Conservation (phyloP, 371 early-diverging fungal species). For the Rhizopus arrhizus region DNA sequence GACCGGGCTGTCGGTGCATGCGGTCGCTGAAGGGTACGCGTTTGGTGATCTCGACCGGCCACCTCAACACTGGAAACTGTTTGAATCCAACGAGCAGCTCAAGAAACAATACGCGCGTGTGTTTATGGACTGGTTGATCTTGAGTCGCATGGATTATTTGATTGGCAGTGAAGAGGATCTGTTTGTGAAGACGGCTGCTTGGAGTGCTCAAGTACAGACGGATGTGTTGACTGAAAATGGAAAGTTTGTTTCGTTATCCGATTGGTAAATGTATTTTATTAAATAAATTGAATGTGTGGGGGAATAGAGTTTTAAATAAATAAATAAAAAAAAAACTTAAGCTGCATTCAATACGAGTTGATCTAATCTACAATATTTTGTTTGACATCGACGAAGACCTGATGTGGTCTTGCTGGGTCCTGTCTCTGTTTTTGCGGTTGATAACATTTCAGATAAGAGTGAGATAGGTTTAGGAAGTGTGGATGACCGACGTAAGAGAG, state of each 20-base stretch:
- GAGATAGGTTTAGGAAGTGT: slow-evolving; percentile 23
- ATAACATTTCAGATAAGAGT: slow-evolving; percentile 22
- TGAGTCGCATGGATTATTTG: slow-evolving; percentile 50
- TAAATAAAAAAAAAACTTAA: neutral
- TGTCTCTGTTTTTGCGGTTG: slow-evolving; percentile 1
- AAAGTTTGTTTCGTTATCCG: neutral
- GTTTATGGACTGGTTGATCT: slow-evolving; percentile 49
- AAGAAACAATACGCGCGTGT: slow-evolving; percentile 35
- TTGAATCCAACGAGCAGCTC: slow-evolving; percentile 23
- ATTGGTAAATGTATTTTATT: slow-evolving; percentile 4
- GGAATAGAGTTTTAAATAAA: slow-evolving; percentile 1
- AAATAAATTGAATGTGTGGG: neutral
- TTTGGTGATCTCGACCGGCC: slow-evolving; percentile 22
- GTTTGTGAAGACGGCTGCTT: slow-evolving; percentile 43
- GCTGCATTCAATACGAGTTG: slow-evolving; percentile 25
- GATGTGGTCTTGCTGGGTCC: slow-evolving; percentile 2
- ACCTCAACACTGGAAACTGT: slow-evolving; percentile 1
- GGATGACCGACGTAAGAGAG: neutral
- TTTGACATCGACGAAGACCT: slow-evolving; percentile 32
- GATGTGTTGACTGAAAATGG: slow-evolving; percentile 19
- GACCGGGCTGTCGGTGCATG: slow-evolving; percentile 23
- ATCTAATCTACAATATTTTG: slow-evolving; percentile 27
- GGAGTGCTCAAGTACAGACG: slow-evolving; percentile 51
- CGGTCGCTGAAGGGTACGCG: slow-evolving; percentile 29
- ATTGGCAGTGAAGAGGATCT: slow-evolving; percentile 33